phyloP scores from a whole-genome alignment of 257 asterid species.

The Fraxinus excelsior region DNA sequence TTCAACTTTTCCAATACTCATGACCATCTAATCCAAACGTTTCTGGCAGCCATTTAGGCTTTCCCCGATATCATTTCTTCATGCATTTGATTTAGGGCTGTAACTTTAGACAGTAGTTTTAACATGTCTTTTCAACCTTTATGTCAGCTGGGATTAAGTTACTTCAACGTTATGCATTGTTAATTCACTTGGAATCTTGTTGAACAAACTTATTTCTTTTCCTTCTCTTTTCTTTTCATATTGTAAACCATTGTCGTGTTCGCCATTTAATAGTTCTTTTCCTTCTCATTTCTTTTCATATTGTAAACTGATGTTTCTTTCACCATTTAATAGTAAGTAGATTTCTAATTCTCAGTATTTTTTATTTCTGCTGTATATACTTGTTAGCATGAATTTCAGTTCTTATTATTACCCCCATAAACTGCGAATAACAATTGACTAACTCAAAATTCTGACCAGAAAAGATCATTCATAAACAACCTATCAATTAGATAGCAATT shows the following conservation, averaged over 20 bases:
- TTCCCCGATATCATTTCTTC: neutral
- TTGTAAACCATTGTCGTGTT: neutral
- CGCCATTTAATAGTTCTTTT: no score
- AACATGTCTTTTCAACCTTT: neutral
- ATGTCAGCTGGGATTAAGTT: neutral
- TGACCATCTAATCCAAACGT: neutral
- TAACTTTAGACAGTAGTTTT: neutral
- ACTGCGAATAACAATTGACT: neutral
- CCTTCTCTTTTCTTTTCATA: neutral
- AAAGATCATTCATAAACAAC: constrained; percentile 3
- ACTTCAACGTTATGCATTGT: neutral
- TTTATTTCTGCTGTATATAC: neutral
- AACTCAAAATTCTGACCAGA: neutral
- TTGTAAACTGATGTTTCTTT: no score
- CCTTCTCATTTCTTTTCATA: no score
- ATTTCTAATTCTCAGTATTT: neutral
- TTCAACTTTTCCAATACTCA: constrained; percentile 2
- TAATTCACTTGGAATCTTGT: neutral
- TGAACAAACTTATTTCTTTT: neutral
- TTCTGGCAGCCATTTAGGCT: neutral
- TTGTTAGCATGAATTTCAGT: neutral
- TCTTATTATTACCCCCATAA: neutral
- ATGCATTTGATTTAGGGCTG: neutral
- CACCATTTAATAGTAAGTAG: neutral
- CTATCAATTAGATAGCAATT: neutral